Evolutionary conservation across 1,139 yeast genomes (phyloP), one percentile per base, ranked within the genome.

Genomic region (Blastobotrys apis): DNA sequence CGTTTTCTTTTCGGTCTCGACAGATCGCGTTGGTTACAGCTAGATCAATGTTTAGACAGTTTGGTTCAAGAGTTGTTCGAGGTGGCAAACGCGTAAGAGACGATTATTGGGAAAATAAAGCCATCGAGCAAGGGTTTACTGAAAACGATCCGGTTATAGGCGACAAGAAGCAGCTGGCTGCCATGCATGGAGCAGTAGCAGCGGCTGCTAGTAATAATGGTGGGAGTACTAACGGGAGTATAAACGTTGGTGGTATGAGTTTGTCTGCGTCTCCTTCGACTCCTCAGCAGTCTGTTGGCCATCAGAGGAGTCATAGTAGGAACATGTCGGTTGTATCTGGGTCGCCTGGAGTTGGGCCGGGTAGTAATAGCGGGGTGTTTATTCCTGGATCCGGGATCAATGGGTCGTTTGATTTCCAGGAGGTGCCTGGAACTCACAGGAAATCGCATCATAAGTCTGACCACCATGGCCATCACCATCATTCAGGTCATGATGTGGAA

Each of bases 51-150:
- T 85, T 69, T 60, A 68, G 87, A 47, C 79, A 77, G 54, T 84
- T 83, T 64, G 94, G 94, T 8, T 84, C 92, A 1, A 71, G 79
- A 37, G 69, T 82, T 37, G 67, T 85, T 33, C 69, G 69, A 12
- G 72, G 73, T 40, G 94, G 94, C 20, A 71, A 73, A 43, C 76
- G 87, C 51, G 79, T 84, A 9, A 64, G 67, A 16, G 94, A 84
- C 62, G 94, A 84, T 62, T 84, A 84, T 59, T 84, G 92, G 87
- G 94, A 84, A 59, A 75, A 73, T 31, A 64, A 70, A 34, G 83
- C 85, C 0, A 71, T 73, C 44, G 79, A 75, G 36, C 77, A 78
- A 52, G 86, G 85, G 1, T 70, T 73, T 44, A 68, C 72, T 1
- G 69, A 71, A 22, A 65, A 63, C 37, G 75, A 72, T 48, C 67